Conservation (phyloP, 179 eudicot genomes). For the Dionaea muscipula region DNA sequence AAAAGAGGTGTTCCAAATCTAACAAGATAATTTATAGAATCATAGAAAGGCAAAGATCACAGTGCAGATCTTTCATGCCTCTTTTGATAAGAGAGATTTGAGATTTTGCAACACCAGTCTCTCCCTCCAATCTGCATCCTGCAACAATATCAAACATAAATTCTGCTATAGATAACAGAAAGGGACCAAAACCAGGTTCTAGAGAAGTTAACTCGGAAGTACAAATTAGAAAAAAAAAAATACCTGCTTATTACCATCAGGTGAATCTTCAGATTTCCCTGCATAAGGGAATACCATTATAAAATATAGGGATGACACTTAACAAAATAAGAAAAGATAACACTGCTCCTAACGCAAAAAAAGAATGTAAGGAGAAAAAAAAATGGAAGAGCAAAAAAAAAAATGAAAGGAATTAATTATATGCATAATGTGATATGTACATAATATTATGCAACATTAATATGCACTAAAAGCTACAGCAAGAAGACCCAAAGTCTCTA, state of each 20-base stretch:
- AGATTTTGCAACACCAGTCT: conserved; percentile 58
- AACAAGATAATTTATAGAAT: conserved; percentile 1
- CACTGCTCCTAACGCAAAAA: too few species aligned
- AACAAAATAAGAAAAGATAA: not conserved
- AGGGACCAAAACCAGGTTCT: not conserved
- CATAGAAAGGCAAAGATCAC: not conserved
- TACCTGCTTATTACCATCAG: conserved; percentile 42
- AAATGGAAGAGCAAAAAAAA: not conserved
- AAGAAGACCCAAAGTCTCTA: not conserved
- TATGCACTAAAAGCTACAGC: not conserved
- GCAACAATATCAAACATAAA: conserved; percentile 13
- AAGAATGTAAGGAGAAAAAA: not conserved
- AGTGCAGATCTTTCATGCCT: conserved; percentile 34
- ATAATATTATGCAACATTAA: not conserved
- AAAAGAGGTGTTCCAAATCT: conserved; percentile 3
- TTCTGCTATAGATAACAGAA: not conserved
- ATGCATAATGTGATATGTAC: too few species aligned
- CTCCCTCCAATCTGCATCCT: conserved; percentile 73
- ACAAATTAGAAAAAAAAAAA: not conserved
- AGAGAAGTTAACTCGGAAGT: not conserved
- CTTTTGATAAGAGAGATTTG: conserved; percentile 64
- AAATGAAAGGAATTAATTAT: not conserved
- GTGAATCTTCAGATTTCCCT: conserved; percentile 28
- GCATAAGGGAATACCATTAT: conserved; percentile 10
- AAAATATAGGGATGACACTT: not conserved